Base-by-base conservation (phyloP, 148 eudicot species). In the Chenopodium album region DNA sequence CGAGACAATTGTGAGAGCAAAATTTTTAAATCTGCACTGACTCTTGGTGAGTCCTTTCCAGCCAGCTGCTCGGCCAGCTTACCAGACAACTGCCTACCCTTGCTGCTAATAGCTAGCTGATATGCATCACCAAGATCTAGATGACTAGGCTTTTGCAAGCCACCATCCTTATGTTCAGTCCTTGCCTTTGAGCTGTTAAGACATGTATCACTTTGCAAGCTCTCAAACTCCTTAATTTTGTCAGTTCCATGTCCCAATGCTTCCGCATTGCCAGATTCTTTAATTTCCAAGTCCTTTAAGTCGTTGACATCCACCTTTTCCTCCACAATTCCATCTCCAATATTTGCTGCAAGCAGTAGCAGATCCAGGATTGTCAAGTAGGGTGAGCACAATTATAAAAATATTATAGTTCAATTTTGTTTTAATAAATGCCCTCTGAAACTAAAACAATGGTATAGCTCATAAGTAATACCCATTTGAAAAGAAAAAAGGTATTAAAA, bases 111-210 rank as follows among this genome's bases (percentile, higher is more conserved):
- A 71, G 98, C 99, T 75, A 97, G 86, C 88, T 88, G 94, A 89
- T 94, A 97, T 63, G 99, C 98, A 86, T 92, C 98, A 32, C 90
- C 89, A 47, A 97, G 97, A 71, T 97, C 95, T 85, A 96, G 85
- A 66, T 77, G 34, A 79, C 83, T 86, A 26, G 89, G 72, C 62
- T 32, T 82, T 76, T 77, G 88, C 69, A 85, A 54, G 80, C 83
- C 84, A 82, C 82, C 59, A 50, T 88, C 88, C 75, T 72, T 84
- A n/a, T 68, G 56, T 78, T 79, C 83, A 71, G 87, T 71, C 71
- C 50, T 86, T 31, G 41, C 83, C 52, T 89, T 91, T 19, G 82
- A 73, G 78, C 52, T 80, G 60, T 77, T 70, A 37, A 78, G 79
- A 76, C 80, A 87, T 20, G 79, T 37, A 32, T 83, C 13, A 76